Conservation (phyloP, 768 basidiomycete species). For the Leccinum variicolor region DNA sequence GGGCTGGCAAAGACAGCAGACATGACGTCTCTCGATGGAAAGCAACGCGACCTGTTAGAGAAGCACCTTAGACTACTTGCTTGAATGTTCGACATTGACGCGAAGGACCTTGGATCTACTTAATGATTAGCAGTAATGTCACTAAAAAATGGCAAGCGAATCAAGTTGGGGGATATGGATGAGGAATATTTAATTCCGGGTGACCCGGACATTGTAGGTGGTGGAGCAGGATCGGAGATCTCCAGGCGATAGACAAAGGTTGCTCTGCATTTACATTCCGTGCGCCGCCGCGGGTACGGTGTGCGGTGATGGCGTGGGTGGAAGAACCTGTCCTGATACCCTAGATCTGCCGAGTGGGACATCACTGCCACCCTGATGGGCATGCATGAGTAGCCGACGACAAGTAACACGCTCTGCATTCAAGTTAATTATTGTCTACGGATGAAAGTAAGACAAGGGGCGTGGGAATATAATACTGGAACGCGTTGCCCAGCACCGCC, state of each 20-base stretch:
- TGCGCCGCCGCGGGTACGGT: background rate
- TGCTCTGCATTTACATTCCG: background rate
- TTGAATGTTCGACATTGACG: background rate
- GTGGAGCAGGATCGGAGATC: background rate
- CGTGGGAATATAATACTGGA: constrained; percentile 24
- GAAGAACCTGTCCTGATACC: background rate
- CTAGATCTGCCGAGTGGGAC: background rate
- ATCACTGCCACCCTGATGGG: background rate
- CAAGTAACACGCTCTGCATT: too few species aligned
- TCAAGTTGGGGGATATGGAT: background rate
- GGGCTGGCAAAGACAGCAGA: background rate
- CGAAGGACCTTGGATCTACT: background rate
- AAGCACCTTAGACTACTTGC: background rate
- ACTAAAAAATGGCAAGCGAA: background rate
- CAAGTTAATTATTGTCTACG: background rate
- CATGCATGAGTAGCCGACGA: background rate
- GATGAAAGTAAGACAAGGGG: background rate
- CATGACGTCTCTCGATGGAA: background rate
- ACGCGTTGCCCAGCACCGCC: constrained; percentile 20
- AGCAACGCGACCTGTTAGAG: background rate
- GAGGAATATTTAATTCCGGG: background rate
- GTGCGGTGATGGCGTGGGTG: background rate
- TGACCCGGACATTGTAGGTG: background rate
- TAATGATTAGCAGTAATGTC: background rate
- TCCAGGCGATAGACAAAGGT: background rate